These are phyloP conservation scores for Pyropia yezoensis DNA, from an alignment of 23 red algal genomes.

Conservation along the genomic window DNA sequence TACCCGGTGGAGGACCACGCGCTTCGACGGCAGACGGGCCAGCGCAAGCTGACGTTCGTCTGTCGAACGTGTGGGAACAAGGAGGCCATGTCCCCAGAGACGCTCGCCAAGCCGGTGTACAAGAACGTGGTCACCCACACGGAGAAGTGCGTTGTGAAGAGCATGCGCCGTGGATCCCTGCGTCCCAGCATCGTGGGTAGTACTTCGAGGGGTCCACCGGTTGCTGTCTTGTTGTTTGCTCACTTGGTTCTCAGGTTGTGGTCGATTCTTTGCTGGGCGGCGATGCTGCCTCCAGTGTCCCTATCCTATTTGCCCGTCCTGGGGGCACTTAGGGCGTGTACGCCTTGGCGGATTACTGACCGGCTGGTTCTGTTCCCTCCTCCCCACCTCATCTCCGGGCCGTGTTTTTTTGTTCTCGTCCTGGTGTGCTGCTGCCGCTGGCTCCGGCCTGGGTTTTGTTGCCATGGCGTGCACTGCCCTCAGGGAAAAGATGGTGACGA, in stretches of 20 bases:
- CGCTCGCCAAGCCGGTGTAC: slow-evolving; percentile 60
- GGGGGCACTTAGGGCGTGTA: too few relatives aligned
- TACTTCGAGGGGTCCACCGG: too few relatives aligned
- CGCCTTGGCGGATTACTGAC: neutral
- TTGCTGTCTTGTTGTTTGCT: neutral
- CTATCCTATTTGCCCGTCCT: too few relatives aligned
- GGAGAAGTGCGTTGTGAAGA: slow-evolving; percentile 44
- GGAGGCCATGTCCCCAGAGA: slow-evolving; percentile 20
- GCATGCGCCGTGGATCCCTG: neutral
- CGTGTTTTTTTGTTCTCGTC: slow-evolving; percentile 1
- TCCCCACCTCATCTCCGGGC: neutral
- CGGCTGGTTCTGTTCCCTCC: neutral
- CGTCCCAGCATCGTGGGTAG: neutral
- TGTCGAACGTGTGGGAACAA: slow-evolving; percentile 57
- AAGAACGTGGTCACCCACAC: slow-evolving; percentile 71
- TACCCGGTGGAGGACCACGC: slow-evolving; percentile 71
- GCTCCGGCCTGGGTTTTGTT: too few relatives aligned
- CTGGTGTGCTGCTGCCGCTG: too few relatives aligned
- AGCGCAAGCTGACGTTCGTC: slow-evolving; percentile 56
- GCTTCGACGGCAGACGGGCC: slow-evolving; percentile 31
- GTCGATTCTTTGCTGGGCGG: neutral
- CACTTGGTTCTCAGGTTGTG: neutral
- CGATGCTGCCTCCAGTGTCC: neutral
- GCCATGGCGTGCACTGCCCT: too few relatives aligned
- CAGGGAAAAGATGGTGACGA: slow-evolving; percentile 66